These are phyloP conservation scores for Didymella glomerata DNA, from an alignment of 2,329 filamentous ascomycete genomes.

Conservation along the genomic window DNA sequence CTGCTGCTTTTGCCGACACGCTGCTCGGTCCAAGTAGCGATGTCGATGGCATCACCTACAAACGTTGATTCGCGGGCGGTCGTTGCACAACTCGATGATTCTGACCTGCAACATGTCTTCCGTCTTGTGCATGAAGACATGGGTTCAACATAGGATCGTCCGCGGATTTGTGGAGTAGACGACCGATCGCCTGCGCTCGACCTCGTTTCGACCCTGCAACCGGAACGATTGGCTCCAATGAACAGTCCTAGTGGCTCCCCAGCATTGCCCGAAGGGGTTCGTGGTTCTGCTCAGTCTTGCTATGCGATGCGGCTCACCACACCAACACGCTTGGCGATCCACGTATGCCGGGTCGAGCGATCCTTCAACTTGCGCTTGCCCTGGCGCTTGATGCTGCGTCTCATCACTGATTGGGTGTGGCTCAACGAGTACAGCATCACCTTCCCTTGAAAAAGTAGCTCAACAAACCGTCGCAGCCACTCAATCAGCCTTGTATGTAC, in stretches of 20 bases:
- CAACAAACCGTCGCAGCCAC: not conserved
- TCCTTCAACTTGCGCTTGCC: not conserved
- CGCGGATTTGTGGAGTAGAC: not conserved
- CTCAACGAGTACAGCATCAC: not conserved
- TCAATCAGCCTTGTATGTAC: not conserved
- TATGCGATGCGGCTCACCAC: not conserved
- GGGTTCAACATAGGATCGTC: not conserved
- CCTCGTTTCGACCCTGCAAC: not conserved
- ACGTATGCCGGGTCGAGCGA: not conserved
- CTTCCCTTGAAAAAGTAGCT: not conserved
- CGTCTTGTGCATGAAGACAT: not conserved
- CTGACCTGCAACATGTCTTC: not conserved
- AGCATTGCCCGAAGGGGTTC: not conserved
- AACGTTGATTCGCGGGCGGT: not conserved
- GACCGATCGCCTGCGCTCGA: not conserved
- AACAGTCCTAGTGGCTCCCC: not conserved
- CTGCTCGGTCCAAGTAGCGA: not conserved
- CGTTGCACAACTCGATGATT: not conserved
- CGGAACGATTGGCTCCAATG: not conserved
- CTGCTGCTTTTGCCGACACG: constrained; percentile 3
- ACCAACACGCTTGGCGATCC: too few species aligned
- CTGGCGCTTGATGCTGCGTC: not conserved
- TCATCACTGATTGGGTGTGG: not conserved
- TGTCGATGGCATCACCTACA: constrained; percentile 1
- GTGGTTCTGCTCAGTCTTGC: not conserved